A percentile compares a stretch with the other conserved stretches of the same genome.
phyloP scores from a whole-genome alignment of 2,329 filamentous ascomycete genomes.

The Lasiodiplodia theobromae region DNA sequence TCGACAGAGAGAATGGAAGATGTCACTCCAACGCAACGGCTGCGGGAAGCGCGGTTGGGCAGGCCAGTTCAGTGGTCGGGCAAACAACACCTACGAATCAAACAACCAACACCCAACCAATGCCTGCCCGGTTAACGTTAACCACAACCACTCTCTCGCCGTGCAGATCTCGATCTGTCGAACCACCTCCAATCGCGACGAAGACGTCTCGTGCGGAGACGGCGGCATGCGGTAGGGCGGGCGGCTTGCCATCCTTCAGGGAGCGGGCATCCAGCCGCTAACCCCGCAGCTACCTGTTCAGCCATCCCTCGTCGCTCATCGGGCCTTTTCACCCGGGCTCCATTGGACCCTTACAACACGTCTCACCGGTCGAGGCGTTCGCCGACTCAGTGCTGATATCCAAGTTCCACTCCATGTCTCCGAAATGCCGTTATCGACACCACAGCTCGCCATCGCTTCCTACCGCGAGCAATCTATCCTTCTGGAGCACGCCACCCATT shows the following conservation, averaged over 20 bases:
- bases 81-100: slow-evolving; percentile 3
- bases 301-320: background rate
- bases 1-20: background rate
- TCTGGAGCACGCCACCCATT: background rate
- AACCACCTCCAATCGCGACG: background rate
- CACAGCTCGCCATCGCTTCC: too few relatives aligned
- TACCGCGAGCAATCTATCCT: too few relatives aligned
- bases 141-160: background rate
- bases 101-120: background rate
- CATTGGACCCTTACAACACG: too few relatives aligned
- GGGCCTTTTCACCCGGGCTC: background rate
- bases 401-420: too few relatives aligned
- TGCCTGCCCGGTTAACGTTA: background rate
- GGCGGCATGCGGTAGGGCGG: background rate
- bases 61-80: background rate
- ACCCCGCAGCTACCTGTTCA: slow-evolving; percentile 4
- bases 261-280: slow-evolving; percentile 8
- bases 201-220: background rate
- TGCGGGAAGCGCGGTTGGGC: background rate
- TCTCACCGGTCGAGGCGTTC: too few relatives aligned
- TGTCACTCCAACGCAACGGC: slow-evolving; percentile 4
- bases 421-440: too few relatives aligned
- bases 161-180: background rate
- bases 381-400: too few relatives aligned
- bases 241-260: background rate